Conservation (phyloP, 176 grass and related monocot genomes). For the Lolium multiflorum region DNA sequence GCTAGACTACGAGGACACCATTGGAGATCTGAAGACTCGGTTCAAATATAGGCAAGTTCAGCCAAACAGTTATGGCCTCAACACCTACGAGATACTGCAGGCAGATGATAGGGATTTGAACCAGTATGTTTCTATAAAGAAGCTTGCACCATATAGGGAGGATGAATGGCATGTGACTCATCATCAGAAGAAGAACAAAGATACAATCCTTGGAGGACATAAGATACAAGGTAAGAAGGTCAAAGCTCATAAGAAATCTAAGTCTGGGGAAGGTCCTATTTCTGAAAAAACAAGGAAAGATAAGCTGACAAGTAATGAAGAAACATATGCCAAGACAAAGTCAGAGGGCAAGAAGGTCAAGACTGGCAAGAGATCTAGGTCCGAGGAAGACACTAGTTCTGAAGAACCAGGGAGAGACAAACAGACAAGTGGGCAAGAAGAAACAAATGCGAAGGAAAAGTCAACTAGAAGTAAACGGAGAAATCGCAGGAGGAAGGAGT, state of each 20-base stretch:
- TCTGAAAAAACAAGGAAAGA: slow-evolving; percentile 44
- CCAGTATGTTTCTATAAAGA: slow-evolving; percentile 93
- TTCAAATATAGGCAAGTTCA: slow-evolving; percentile 78
- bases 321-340: slow-evolving; percentile 44
- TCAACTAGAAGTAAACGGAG: slow-evolving; percentile 70
- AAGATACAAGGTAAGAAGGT: slow-evolving; percentile 56
- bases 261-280: slow-evolving; percentile 37
- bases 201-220: slow-evolving; percentile 63
- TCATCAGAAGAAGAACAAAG: slow-evolving; percentile 68
- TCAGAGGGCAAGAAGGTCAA: slow-evolving; percentile 1
- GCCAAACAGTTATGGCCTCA: slow-evolving; percentile 71
- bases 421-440: not conserved
- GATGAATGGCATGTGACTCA: slow-evolving; percentile 80
- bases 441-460: slow-evolving; percentile 49
- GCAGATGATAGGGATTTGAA: slow-evolving; percentile 76
- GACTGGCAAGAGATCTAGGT: not conserved
- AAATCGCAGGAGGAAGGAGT: slow-evolving; percentile 56
- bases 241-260: slow-evolving; percentile 55
- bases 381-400: not conserved
- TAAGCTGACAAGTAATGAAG: slow-evolving; percentile 40
- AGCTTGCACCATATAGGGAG: slow-evolving; percentile 82
- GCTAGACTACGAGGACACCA: slow-evolving; percentile 87
- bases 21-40: slow-evolving; percentile 88
- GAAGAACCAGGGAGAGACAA: not conserved
- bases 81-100: slow-evolving; percentile 58